A percentile compares a stretch with the other conserved stretches of the same genome.
Conservation (phyloP, 2,329 filamentous ascomycete genomes). For the Metarhizium rileyi region DNA sequence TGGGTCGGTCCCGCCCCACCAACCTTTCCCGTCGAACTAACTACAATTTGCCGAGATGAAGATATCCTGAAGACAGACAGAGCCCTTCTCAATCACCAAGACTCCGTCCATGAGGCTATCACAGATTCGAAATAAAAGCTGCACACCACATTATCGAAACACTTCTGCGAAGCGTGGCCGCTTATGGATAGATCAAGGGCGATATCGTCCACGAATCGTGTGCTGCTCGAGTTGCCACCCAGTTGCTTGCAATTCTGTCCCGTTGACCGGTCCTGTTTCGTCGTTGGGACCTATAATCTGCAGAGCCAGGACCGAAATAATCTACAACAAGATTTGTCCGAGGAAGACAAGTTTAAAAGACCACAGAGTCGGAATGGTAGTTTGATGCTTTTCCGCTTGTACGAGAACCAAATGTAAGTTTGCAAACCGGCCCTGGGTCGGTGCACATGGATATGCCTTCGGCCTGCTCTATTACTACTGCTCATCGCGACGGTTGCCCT, state of each 20-base stretch:
- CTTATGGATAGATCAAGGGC: slow-evolving; percentile 14
- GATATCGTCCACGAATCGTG: slow-evolving; percentile 35
- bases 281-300: slow-evolving; percentile 80
- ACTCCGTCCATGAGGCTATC: no score
- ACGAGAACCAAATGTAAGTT: slow-evolving; percentile 46
- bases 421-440: neutral
- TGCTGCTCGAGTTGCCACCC: slow-evolving; percentile 56
- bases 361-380: slow-evolving; percentile 63
- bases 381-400: slow-evolving; percentile 54
- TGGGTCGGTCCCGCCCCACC: neutral
- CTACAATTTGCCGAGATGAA: neutral
- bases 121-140: neutral
- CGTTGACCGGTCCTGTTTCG: slow-evolving; percentile 50
- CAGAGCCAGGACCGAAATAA: slow-evolving; percentile 32
- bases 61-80: no score
- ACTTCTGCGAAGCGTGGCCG: no score
- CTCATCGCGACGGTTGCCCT: neutral
- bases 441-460: neutral
- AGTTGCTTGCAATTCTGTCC: slow-evolving; percentile 72
- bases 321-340: slow-evolving; percentile 10
- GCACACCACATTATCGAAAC: neutral
- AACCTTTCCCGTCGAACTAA: neutral
- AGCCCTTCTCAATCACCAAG: no score
- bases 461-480: neutral
- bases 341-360: slow-evolving; percentile 18